Percentiles rank a stretch among this genome's conserved stretches.
Evolutionary conservation across 768 basidiomycete species (phyloP).

Genomic region (Boletus bicolor): DNA sequence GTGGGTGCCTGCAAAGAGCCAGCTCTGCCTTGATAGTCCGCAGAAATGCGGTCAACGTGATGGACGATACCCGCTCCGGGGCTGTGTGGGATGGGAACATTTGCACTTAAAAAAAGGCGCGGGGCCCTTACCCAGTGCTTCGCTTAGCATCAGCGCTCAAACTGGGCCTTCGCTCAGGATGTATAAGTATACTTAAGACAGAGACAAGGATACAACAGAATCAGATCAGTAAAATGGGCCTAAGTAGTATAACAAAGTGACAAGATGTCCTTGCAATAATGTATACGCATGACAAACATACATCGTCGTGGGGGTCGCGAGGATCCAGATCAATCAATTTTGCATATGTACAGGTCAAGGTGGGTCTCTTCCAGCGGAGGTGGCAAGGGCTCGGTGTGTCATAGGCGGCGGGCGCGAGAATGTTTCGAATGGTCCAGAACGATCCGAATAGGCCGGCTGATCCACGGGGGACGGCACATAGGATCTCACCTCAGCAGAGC

Average conservation of each 20-base stretch:
- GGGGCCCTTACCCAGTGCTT: too few relatives aligned
- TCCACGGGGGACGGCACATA: constrained; percentile 45
- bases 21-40: constrained; percentile 22
- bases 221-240: constrained; percentile 17
- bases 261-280: constrained; percentile 17
- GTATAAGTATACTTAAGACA: constrained; percentile 15
- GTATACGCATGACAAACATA: constrained; percentile 10
- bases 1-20: constrained; percentile 24
- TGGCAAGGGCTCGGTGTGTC: constrained; percentile 1
- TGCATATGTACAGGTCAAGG: constrained; percentile 5
- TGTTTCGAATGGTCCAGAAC: constrained; percentile 29
- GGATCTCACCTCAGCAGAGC: constrained; percentile 58
- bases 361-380: constrained; percentile 7
- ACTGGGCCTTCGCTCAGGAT: neutral
- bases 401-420: constrained; percentile 39
- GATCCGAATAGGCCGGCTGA: constrained; percentile 7
- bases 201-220: constrained; percentile 18
- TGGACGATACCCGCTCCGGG: constrained; percentile 1
- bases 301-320: neutral
- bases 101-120: neutral
- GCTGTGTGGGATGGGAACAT: constrained; percentile 22
- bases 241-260: constrained; percentile 21
- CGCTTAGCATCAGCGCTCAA: neutral
- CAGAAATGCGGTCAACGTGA: constrained; percentile 11
- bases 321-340: neutral